Conservation (phyloP, 2,329 filamentous ascomycete species). For the Didymella keratinophila region DNA sequence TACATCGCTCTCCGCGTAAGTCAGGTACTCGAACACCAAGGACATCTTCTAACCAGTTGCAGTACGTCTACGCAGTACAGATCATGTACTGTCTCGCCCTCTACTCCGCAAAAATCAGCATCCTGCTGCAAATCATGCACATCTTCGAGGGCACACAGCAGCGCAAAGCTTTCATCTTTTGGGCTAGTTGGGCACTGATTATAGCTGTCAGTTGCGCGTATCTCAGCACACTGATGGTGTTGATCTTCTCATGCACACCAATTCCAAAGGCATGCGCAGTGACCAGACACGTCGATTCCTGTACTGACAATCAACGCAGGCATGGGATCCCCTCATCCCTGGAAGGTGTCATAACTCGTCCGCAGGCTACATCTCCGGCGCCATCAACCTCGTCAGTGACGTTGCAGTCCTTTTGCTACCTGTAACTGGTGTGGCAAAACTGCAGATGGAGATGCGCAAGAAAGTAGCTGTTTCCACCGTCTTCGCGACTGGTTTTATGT, state of each 20-base stretch:
- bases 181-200: conserved; percentile 29
- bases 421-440: not conserved
- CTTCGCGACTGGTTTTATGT: conserved; percentile 12
- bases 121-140: conserved; percentile 27
- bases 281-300: not conserved
- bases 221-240: conserved; percentile 2
- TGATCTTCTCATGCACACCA: conserved; percentile 8
- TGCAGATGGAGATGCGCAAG: conserved; percentile 12
- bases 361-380: conserved; percentile 6
- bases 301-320: conserved; percentile 28
- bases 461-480: conserved; percentile 12
- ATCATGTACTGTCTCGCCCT: conserved; percentile 28
- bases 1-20: conserved; percentile 8
- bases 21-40: not conserved
- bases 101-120: conserved; percentile 25
- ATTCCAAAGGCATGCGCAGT: not conserved
- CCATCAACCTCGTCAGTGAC: conserved; percentile 20
- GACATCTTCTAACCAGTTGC: not conserved
- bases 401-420: conserved; percentile 32
- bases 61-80: conserved; percentile 21
- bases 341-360: conserved; percentile 30
- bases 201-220: conserved; percentile 19
- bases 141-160: conserved; percentile 18
- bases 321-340: conserved; percentile 24
- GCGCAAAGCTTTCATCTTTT: conserved; percentile 21